phyloP scores from a whole-genome alignment of 2,329 filamentous ascomycete species.

The Hypoxylon sp. region DNA sequence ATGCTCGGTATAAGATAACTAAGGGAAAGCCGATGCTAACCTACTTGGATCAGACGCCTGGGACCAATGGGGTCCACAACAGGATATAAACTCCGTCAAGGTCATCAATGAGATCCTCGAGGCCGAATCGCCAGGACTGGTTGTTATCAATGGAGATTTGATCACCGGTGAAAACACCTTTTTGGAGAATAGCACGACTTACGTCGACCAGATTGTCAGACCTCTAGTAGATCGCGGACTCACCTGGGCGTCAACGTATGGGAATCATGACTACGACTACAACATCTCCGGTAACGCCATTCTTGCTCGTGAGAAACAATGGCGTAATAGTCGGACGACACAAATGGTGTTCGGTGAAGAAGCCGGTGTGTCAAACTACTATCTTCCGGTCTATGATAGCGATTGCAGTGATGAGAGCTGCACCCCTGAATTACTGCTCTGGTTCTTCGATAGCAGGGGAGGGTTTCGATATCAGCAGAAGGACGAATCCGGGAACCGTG shows the following conservation, averaged over 20 bases:
- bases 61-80: constrained; percentile 61
- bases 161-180: constrained; percentile 76
- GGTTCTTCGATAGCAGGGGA: constrained; percentile 79
- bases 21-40: constrained; percentile 12
- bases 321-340: constrained; percentile 56
- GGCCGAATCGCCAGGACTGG: constrained; percentile 68
- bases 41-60: constrained; percentile 56
- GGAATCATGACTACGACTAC: constrained; percentile 75
- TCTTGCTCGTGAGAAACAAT: constrained; percentile 58
- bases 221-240: constrained; percentile 69
- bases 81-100: constrained; percentile 68
- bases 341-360: constrained; percentile 56
- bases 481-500: constrained; percentile 47
- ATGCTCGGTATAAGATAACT: constrained; percentile 24
- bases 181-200: constrained; percentile 66
- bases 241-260: constrained; percentile 77
- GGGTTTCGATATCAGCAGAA: constrained; percentile 64
- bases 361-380: constrained; percentile 62
- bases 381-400: constrained; percentile 59
- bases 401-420: constrained; percentile 54
- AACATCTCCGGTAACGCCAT: constrained; percentile 66
- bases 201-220: constrained; percentile 70
- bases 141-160: constrained; percentile 78
- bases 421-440: constrained; percentile 66
- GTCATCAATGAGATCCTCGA: constrained; percentile 72